Base-by-base conservation (phyloP, 176 grass and related monocot genomes). In the barley (Hordeum vulgare) region DNA sequence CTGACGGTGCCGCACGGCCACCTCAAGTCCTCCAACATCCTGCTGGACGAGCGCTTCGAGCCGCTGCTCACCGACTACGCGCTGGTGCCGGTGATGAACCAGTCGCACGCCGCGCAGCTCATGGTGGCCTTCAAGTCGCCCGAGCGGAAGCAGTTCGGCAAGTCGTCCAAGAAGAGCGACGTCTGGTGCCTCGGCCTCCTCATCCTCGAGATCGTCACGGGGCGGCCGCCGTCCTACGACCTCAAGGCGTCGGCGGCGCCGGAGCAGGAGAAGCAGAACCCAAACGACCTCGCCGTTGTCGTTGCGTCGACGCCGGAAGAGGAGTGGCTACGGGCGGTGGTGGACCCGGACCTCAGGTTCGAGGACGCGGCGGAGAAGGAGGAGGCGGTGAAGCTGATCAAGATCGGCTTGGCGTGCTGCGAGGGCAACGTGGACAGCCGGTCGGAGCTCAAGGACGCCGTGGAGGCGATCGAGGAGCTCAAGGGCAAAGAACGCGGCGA, bases 101-200 rank as follows among this genome's bases (percentile, higher is more conserved):
- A 95, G 47, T 86, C 91, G 9, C 96, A 96, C 59, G 85, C 93
- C 8, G 84, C 83, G 11, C 91, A 96, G 60, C 70, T 88, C 76
- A 96, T 99, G 96, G 89, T 87, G 33, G 96, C 96, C 4, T 94
- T 91, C 85, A 84, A 83, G 73, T 90, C 87, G 2, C 96, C 96
- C 14, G 93, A 96, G 89, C 76, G 80, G 26, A 94, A 86, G 64
- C 89, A 92, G 74, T 64, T 89, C 25, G 91, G 89, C 8, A 84
- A 85, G 9, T 89, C 93, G 6, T 90, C 91, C 13, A 99, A 99
- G 79, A 99, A 99, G 77, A 99, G 96, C 74, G 96, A 99, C 58
- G 91, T 96, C 17, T 99, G 93, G 93, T 93, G 89, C 81, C 84
- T 96, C 11, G 96, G 93, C 7, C 67, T 95, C 9, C 91, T 96